Conservation (phyloP, 2,329 filamentous ascomycete species). For the Chaetomiaceae sp. region DNA sequence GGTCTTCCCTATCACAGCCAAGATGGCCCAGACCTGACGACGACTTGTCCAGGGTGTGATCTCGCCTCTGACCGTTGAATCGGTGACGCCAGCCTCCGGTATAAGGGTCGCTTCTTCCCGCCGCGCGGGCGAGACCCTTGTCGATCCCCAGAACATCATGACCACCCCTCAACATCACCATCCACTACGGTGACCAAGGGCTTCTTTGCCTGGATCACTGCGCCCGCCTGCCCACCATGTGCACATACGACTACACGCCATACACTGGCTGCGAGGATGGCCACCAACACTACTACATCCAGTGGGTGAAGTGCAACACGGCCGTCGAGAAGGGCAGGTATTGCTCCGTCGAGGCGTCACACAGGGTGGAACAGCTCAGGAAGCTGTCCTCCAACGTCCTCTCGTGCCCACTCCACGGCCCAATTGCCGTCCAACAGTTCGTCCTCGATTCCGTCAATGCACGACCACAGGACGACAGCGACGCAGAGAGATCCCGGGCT, state of each 20-base stretch:
- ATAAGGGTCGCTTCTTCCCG: constrained; percentile 13
- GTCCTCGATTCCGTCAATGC: constrained; percentile 17
- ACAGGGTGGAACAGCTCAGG: constrained; percentile 20
- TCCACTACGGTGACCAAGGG: background rate
- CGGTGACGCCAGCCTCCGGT: background rate
- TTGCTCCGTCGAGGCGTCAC: constrained; percentile 22
- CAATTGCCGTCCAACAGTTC: constrained; percentile 24
- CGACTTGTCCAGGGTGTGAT: background rate
- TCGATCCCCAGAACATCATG: background rate
- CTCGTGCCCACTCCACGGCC: constrained; percentile 25
- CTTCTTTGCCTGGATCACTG: background rate
- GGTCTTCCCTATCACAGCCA: constrained; percentile 6
- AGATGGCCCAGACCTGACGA: constrained; percentile 1
- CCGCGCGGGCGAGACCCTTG: constrained; percentile 4
- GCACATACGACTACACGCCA: constrained; percentile 27
- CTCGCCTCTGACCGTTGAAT: constrained; percentile 6
- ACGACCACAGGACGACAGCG: background rate
- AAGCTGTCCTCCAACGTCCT: constrained; percentile 25
- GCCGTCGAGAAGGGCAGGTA: constrained; percentile 21
- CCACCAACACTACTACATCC: constrained; percentile 26
- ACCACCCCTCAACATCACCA: background rate
- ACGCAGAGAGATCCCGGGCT: background rate
- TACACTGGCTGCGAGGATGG: constrained; percentile 23
- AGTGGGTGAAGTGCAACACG: constrained; percentile 27
- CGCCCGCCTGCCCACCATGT: constrained; percentile 23